phyloP scores from a whole-genome alignment of 768 basidiomycete species.

The Leccinellum luteum region DNA sequence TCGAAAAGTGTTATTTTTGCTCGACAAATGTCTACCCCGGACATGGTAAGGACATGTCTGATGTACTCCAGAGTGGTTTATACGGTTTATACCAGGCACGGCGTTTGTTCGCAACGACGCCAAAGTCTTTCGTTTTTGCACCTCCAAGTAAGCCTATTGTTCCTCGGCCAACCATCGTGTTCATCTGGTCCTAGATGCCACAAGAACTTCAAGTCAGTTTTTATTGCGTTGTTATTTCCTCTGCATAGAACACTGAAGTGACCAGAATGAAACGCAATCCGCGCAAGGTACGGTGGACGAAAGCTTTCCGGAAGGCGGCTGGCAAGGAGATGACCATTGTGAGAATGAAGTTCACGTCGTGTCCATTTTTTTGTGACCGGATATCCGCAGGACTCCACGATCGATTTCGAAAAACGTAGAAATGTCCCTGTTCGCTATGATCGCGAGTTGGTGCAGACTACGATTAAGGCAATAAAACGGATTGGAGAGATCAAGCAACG shows the following conservation, averaged over 20 bases:
- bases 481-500: constrained; percentile 87
- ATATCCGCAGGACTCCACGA: constrained; percentile 83
- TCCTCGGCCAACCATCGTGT: neutral
- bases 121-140: constrained; percentile 97
- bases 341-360: constrained; percentile 29
- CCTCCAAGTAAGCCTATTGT: constrained; percentile 72
- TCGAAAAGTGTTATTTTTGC: constrained; percentile 99
- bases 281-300: constrained; percentile 98
- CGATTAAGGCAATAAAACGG: constrained; percentile 95
- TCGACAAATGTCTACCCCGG: constrained; percentile 96
- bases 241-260: constrained; percentile 1
- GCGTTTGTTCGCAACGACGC: constrained; percentile 98
- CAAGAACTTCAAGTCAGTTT: constrained; percentile 95
- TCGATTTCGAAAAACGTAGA: constrained; percentile 98
- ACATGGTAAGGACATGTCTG: constrained; percentile 56
- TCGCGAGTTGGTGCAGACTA: constrained; percentile 88
- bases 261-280: constrained; percentile 98
- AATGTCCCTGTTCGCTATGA: constrained; percentile 97
- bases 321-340: constrained; percentile 99
- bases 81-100: constrained; percentile 48
- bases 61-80: neutral
- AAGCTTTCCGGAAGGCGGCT: constrained; percentile 97
- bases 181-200: constrained; percentile 65
- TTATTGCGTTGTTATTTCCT: neutral
- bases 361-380: neutral